A percentile compares a stretch with the other conserved stretches of the same genome.
These are phyloP conservation scores for Mortierella sp. DNA, from an alignment of 371 early-diverging fungal genomes.

Conservation along the genomic window DNA sequence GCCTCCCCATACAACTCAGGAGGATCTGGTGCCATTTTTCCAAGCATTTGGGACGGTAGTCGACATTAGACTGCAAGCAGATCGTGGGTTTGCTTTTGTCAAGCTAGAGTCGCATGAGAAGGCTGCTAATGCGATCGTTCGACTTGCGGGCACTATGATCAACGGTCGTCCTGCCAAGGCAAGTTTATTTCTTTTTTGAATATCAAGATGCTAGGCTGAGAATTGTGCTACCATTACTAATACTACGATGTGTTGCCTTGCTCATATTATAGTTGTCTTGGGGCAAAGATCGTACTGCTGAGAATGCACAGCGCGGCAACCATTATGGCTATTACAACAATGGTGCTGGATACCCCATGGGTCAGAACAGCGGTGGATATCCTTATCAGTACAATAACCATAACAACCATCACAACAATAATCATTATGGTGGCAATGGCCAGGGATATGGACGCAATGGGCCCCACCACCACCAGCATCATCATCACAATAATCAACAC, in stretches of 20 bases:
- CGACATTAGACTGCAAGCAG: constrained; percentile 86
- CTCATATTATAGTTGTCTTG: constrained; percentile 77
- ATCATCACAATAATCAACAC: constrained; percentile 33
- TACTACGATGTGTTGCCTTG: background rate
- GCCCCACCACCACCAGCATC: constrained; percentile 33
- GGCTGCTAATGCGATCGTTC: constrained; percentile 87
- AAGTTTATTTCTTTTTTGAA: background rate
- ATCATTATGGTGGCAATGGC: constrained; percentile 39
- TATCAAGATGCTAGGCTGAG: background rate
- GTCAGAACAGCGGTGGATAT: constrained; percentile 49
- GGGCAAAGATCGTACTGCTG: constrained; percentile 85
- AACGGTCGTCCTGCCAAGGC: constrained; percentile 83
- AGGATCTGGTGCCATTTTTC: constrained; percentile 82
- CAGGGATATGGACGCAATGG: constrained; percentile 37
- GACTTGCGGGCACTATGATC: constrained; percentile 78
- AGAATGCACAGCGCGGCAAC: constrained; percentile 48
- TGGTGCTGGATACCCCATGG: constrained; percentile 44
- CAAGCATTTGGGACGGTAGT: constrained; percentile 80
- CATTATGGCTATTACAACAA: constrained; percentile 54
- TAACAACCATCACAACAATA: constrained; percentile 28
- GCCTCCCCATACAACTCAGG: constrained; percentile 80
- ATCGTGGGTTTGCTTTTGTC: constrained; percentile 93
- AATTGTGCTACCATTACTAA: background rate
- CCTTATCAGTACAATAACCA: constrained; percentile 44
- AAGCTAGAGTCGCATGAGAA: constrained; percentile 91